Conservation (phyloP, 2,329 filamentous ascomycete genomes). For the Paecilomyces niveus region DNA sequence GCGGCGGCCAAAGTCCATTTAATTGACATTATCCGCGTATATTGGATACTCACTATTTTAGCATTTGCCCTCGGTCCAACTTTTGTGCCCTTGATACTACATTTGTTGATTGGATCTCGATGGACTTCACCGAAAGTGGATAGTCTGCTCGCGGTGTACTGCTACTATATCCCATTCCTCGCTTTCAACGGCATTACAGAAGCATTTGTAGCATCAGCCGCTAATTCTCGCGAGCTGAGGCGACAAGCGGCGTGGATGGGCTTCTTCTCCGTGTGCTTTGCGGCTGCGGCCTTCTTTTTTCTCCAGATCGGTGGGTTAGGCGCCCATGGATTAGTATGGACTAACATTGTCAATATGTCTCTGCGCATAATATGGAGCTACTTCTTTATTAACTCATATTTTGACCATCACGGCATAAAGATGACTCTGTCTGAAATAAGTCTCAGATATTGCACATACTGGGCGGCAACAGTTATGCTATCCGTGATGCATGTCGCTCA, state of each 20-base stretch:
- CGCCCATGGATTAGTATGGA: constrained; percentile 72
- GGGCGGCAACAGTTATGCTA: constrained; percentile 40
- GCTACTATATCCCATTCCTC: constrained; percentile 87
- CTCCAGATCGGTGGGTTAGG: constrained; percentile 63
- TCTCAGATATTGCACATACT: constrained; percentile 39
- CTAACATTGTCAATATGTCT: constrained; percentile 85
- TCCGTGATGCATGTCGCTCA: constrained; percentile 30
- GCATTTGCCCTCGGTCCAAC: constrained; percentile 66
- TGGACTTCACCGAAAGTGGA: constrained; percentile 73
- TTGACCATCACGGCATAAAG: constrained; percentile 40
- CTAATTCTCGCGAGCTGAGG: constrained; percentile 66
- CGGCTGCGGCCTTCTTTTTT: constrained; percentile 64
- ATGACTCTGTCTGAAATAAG: constrained; percentile 39
- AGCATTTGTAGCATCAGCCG: constrained; percentile 85
- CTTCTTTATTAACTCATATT: constrained; percentile 62
- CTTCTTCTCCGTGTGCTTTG: constrained; percentile 70
- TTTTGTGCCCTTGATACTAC: constrained; percentile 65
- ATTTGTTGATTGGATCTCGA: constrained; percentile 64
- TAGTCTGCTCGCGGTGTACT: constrained; percentile 69
- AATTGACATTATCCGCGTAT: constrained; percentile 57
- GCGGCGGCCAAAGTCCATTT: constrained; percentile 25
- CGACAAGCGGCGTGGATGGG: constrained; percentile 78
- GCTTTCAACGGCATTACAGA: constrained; percentile 88
- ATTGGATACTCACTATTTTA: constrained; percentile 64
- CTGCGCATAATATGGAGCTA: constrained; percentile 77